Percentiles rank a stretch among this genome's conserved stretches.
Conservation (phyloP, 2,329 filamentous ascomycete genomes). For the Cryphonectria nitschkei region DNA sequence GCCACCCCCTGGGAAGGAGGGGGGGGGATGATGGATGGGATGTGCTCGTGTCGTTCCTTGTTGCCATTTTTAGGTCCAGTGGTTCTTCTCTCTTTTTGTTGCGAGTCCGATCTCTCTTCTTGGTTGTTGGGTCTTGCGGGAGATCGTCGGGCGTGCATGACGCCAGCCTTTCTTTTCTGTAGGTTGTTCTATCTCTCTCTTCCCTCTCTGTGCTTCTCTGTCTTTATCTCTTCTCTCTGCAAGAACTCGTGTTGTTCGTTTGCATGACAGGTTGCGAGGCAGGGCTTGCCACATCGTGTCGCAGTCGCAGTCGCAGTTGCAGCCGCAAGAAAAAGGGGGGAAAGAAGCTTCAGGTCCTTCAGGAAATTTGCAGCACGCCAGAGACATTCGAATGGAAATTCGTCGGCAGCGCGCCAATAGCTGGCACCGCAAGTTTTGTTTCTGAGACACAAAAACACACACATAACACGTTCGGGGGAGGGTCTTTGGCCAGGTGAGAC, state of each 20-base stretch:
- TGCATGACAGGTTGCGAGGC: not conserved
- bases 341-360: not conserved
- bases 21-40: not conserved
- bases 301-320: not conserved
- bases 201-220: not conserved
- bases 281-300: not conserved
- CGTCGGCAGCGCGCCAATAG: not conserved
- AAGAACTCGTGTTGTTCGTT: not conserved
- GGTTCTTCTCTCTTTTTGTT: not conserved
- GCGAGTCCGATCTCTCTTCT: not conserved
- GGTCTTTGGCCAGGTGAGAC: not conserved
- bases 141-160: not conserved
- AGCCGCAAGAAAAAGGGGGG: not conserved
- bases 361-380: not conserved
- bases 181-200: not conserved
- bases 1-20: not conserved
- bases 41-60: conserved; percentile 4
- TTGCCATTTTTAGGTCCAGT: conserved; percentile 1
- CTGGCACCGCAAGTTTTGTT: not conserved
- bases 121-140: not conserved
- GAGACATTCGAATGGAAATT: not conserved
- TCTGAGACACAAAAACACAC: conserved; percentile 1
- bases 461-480: not conserved
- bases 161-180: not conserved
- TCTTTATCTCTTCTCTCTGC: not conserved